Evolutionary conservation across 768 basidiomycete genomes (phyloP), one percentile per base, ranked within the genome.

Genomic region (Hygrophorus russula): DNA sequence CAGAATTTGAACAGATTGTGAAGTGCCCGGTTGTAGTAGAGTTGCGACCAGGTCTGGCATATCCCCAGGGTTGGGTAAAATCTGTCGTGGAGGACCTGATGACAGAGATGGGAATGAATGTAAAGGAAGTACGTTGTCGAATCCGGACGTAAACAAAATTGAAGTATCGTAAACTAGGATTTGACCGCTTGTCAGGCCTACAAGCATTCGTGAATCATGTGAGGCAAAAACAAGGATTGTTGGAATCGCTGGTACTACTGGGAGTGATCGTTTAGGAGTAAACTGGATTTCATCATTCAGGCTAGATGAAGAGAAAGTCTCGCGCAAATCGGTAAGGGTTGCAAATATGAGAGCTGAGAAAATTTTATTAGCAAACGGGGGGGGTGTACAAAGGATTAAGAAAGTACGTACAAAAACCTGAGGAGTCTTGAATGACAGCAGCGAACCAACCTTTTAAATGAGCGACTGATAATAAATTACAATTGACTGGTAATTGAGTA

Each of bases 381-480:
- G 27, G 33, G 20, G 17, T 10, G 9, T 14, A 39, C n/a, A 15
- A 3, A 24, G 6, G 9, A 7, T 15, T 32, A 2, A 35, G 18
- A 35, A 30, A 18, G 20, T 14, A 24, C 39, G 3, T 12, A 41
- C 45, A 32, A 24, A 36, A 30, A 12, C 36, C 24, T 5, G 39
- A 18, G 13, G 17, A 2, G 11, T 14, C 4, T 10, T 62, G 59
- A 35, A 60, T 67, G 8, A 75, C 70, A 27, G 82, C 81, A 36
- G 74, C 80, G 58, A 87, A 88, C 76, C 78, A 87, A 20, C 76
- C 80, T 49, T 65, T 71, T 10, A 65, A 59, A 53, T 79, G 82
- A 2, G 78, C 68, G 2, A 73, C 65, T 3, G 76, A 70, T 50
- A 89, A 74, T 13, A 82, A 64, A 32, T 71, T 74, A 6, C 52